Base-by-base conservation (phyloP, 2,329 filamentous ascomycete species). In the Calonectria pseudoreteaudii region DNA sequence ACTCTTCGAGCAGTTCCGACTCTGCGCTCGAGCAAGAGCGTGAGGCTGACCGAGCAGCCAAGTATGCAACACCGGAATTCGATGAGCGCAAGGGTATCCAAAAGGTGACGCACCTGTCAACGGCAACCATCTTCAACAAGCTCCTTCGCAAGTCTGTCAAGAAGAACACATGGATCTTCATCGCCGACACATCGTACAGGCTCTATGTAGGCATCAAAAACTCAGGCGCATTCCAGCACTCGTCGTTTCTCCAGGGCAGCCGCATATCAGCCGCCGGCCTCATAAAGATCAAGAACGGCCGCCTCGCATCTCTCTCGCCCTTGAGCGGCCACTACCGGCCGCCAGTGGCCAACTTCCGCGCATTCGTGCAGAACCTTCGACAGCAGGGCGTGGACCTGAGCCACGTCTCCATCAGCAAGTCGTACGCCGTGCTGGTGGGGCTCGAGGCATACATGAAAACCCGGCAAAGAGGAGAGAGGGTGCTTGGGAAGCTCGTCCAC, bases 111-210 rank as follows among this genome's bases (percentile, higher is more conserved):
- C 91, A 95, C 80, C 87, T 95, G 3, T 94, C 91, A 7, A 91
- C 93, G 1, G 91, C 93, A 0, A 93, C 93, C 0, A 89, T 98
- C 4, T 90, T 96, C 82, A 95, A 97, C 83, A 93, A 94, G 76
- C 87, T 98, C 8, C 88, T 97, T 20, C 91, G 94, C 74, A 93
- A 94, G 76, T 93, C 94, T 0, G 94, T 95, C 49, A 94, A 93
- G 83, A 95, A 95, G 75, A 96, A 96, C 80, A 97, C 94, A 6
- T 98, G 96, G 96, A 97, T 98, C 76, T 98, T 98, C 80, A 95
- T 96, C 10, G 93, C 94, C 30, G 95, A 98, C 84, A 96, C 94
- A 1, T 93, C 91, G 1, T 97, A 96, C 83, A 91, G 94, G 0
- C 87, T 98, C 0, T 98, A 98, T 82, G 92, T 98, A 41, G 95